Percentiles rank a stretch among this genome's conserved stretches.
phyloP scores from a whole-genome alignment of 345 rosid species.

The Eucalyptus cladocalyx region DNA sequence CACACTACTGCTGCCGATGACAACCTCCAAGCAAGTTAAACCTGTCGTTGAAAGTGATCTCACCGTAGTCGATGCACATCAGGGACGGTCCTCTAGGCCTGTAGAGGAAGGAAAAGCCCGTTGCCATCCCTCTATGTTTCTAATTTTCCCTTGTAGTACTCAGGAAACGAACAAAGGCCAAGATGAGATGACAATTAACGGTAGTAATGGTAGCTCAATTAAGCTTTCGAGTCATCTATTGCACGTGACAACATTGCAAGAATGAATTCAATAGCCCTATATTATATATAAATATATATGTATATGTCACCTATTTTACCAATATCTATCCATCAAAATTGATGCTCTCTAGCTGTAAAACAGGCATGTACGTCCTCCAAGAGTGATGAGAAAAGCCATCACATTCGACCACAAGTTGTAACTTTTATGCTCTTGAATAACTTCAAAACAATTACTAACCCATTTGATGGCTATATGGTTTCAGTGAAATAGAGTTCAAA shows the following conservation, averaged over 20 bases:
- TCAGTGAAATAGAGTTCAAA: too few species aligned
- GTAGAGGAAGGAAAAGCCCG: background rate
- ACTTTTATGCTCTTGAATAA: too few species aligned
- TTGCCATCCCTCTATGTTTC: background rate
- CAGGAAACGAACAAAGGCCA: background rate
- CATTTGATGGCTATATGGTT: too few species aligned
- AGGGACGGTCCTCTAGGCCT: background rate
- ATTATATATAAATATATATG: too few species aligned
- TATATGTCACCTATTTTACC: background rate
- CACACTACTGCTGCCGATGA: background rate
- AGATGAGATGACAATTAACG: background rate
- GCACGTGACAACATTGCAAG: too few species aligned
- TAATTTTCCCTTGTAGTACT: background rate
- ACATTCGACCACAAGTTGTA: too few species aligned
- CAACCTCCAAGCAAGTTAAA: background rate
- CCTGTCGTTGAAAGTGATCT: background rate
- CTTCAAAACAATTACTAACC: too few species aligned
- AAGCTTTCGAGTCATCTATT: fast-evolving
- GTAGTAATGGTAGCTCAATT: background rate
- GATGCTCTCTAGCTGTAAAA: too few species aligned
- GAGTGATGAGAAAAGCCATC: too few species aligned
- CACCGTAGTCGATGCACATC: background rate
- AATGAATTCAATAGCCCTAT: too few species aligned
- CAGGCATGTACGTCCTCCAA: too few species aligned
- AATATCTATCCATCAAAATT: too few species aligned